phyloP scores from a whole-genome alignment of 352 stramenopile genomes.

The Phytophthora colocasiae region DNA sequence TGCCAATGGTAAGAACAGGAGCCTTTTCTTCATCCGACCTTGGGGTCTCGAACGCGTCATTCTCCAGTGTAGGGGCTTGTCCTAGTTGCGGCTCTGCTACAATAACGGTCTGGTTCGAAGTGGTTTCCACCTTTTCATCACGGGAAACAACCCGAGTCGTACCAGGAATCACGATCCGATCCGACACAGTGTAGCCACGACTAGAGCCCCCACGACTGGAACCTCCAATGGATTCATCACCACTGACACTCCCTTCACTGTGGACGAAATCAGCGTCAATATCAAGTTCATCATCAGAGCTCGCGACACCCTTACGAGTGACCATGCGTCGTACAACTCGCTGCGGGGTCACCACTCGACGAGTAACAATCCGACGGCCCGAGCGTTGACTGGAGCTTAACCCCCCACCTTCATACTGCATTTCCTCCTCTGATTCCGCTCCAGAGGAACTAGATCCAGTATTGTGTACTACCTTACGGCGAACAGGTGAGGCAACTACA shows the following conservation, averaged over 20 bases:
- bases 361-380: constrained; percentile 28
- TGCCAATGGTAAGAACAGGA: background rate
- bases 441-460: constrained; percentile 22
- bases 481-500: constrained; percentile 26
- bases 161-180: constrained; percentile 20
- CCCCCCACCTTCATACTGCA: constrained; percentile 5
- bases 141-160: constrained; percentile 17
- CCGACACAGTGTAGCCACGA: constrained; percentile 1
- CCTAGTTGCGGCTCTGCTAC: too few relatives aligned
- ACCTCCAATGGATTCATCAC: constrained; percentile 22
- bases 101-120: background rate
- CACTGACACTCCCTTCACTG: constrained; percentile 29
- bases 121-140: constrained; percentile 8
- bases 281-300: constrained; percentile 20
- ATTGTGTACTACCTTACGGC: constrained; percentile 22
- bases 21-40: background rate
- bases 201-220: constrained; percentile 9
- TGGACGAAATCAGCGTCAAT: constrained; percentile 20
- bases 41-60: background rate
- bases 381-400: constrained; percentile 10
- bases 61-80: background rate
- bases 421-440: constrained; percentile 24
- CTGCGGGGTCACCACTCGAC: constrained; percentile 37
- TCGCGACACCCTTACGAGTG: constrained; percentile 17
- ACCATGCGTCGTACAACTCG: constrained; percentile 34